phyloP scores from a whole-genome alignment of 1,284 basidiomycete species.

The Tausonia pullulans region DNA sequence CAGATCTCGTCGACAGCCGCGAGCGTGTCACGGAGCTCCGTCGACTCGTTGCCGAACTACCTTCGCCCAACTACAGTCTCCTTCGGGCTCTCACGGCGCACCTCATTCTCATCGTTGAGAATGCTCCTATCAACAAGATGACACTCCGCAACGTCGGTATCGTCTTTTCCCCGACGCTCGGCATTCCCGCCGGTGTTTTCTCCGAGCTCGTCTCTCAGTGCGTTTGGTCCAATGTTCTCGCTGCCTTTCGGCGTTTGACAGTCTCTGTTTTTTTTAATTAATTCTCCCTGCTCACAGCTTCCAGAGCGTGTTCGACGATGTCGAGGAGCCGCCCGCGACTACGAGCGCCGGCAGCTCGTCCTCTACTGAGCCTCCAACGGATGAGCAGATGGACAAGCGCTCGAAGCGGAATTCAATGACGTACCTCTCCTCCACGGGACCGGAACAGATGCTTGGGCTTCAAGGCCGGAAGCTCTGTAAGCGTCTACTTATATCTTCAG shows the following conservation, averaged over 20 bases:
- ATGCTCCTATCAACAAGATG: constrained; percentile 91
- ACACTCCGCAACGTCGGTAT: constrained; percentile 95
- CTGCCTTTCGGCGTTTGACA: background rate
- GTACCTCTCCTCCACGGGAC: constrained; percentile 1
- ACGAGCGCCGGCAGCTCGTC: background rate
- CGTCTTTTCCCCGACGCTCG: constrained; percentile 89
- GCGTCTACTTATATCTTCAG: background rate
- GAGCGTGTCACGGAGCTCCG: constrained; percentile 81
- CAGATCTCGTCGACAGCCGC: constrained; percentile 76
- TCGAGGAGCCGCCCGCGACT: background rate
- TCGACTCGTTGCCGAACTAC: constrained; percentile 71
- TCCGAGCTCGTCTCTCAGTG: constrained; percentile 68
- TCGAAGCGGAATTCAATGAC: constrained; percentile 5
- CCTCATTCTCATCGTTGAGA: constrained; percentile 87
- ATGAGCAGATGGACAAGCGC: background rate
- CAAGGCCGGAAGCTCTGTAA: constrained; percentile 3
- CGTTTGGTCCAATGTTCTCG: background rate
- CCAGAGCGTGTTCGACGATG: constrained; percentile 7
- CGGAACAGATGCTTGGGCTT: constrained; percentile 1
- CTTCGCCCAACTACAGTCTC: constrained; percentile 84
- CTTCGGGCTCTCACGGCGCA: constrained; percentile 90
- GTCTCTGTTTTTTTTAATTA: background rate
- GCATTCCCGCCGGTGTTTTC: constrained; percentile 89
- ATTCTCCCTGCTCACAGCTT: background rate
- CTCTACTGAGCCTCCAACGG: background rate